Conservation (phyloP, 2,329 filamentous ascomycete species). For the Pseudogymnoascus sp. region DNA sequence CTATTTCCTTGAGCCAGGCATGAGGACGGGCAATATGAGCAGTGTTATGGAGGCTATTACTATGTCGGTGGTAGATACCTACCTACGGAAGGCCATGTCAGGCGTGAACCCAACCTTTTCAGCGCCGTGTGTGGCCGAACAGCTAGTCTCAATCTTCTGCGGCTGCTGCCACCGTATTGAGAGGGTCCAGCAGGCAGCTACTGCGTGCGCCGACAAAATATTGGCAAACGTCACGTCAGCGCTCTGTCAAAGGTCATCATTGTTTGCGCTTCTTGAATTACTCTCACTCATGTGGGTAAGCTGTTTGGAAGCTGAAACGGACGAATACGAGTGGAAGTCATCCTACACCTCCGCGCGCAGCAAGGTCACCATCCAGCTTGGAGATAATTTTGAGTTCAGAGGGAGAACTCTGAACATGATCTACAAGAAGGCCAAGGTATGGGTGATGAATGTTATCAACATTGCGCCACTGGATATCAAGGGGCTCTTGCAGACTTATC, state of each 20-base stretch:
- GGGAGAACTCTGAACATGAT: conserved; percentile 70
- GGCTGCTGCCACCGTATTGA: conserved; percentile 90
- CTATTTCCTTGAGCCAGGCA: conserved; percentile 92
- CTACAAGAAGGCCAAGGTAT: conserved; percentile 65
- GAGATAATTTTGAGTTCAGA: conserved; percentile 81
- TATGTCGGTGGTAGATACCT: conserved; percentile 65
- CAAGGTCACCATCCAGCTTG: conserved; percentile 78
- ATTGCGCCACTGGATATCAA: conserved; percentile 90
- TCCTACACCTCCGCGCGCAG: conserved; percentile 70
- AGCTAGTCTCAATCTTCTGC: conserved; percentile 77
- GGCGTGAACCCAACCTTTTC: conserved; percentile 71
- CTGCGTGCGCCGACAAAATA: conserved; percentile 74
- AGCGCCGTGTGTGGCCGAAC: conserved; percentile 81
- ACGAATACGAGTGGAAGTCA: conserved; percentile 82
- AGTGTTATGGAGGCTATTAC: conserved; percentile 57
- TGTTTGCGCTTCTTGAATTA: conserved; percentile 88
- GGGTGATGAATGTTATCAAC: conserved; percentile 74
- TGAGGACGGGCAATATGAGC: conserved; percentile 55
- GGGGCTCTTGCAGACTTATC: conserved; percentile 87
- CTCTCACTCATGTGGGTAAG: conserved; percentile 91
- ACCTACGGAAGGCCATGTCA: conserved; percentile 65
- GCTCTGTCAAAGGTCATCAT: conserved; percentile 77
- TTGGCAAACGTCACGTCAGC: conserved; percentile 79
- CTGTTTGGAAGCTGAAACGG: conserved; percentile 87
- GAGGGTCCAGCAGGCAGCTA: conserved; percentile 81